These are phyloP conservation scores for Microbotryomycetes sp. DNA, from an alignment of 1,284 basidiomycete species.

Conservation along the genomic window DNA sequence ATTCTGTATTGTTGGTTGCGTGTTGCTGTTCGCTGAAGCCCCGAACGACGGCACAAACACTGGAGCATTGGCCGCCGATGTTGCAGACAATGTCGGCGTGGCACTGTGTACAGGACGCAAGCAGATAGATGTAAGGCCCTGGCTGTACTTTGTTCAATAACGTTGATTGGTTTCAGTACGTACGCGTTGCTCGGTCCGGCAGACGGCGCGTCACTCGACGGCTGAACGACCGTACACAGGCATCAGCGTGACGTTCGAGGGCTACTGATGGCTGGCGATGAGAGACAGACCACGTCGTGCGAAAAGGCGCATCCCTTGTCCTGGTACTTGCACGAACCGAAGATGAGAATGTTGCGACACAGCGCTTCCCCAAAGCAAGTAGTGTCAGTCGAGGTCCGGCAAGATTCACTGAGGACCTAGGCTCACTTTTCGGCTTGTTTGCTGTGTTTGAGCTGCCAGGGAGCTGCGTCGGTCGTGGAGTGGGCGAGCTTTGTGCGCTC, in stretches of 20 bases:
- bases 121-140: too few relatives aligned
- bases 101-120: too few relatives aligned
- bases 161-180: too few relatives aligned
- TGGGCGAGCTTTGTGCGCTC: not conserved
- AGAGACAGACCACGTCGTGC: conserved; percentile 19
- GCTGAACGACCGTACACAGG: too few relatives aligned
- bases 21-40: not conserved
- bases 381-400: too few relatives aligned
- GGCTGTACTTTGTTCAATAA: too few relatives aligned
- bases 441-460: not conserved
- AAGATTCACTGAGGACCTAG: too few relatives aligned
- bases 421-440: not conserved
- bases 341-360: conserved; percentile 31
- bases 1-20: too few relatives aligned
- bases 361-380: conserved; percentile 14
- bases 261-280: too few relatives aligned
- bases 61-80: conserved; percentile 17
- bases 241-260: too few relatives aligned
- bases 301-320: conserved; percentile 26
- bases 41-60: conserved; percentile 30
- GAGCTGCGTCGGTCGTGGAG: not conserved
- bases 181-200: too few relatives aligned
- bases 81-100: conserved; percentile 16
- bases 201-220: too few relatives aligned
- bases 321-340: conserved; percentile 29